These are phyloP conservation scores for Herpetomonas tarakana DNA, from an alignment of 208 protist genomes.

Conservation along the genomic window DNA sequence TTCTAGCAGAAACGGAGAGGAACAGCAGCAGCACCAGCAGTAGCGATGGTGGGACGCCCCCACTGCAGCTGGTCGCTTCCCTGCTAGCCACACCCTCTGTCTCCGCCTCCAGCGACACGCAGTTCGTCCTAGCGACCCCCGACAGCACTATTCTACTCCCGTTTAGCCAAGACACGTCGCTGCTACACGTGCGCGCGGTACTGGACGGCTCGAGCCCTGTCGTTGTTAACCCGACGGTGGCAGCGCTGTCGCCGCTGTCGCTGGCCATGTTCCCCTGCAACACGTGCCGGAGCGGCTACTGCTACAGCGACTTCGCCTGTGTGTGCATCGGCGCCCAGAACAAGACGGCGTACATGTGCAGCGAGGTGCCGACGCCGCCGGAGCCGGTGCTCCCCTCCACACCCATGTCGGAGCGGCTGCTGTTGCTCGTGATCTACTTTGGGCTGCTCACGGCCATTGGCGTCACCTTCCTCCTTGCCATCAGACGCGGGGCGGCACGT, in stretches of 20 bases:
- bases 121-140: constrained; percentile 9
- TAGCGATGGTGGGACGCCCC: background rate
- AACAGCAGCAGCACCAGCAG: background rate
- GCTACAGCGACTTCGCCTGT: constrained; percentile 19
- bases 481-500: constrained; percentile 10
- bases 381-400: constrained; percentile 3
- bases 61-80: constrained; percentile 12
- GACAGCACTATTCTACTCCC: constrained; percentile 15
- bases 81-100: constrained; percentile 14
- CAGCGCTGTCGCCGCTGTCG: constrained; percentile 59
- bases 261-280: constrained; percentile 42
- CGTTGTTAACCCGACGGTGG: constrained; percentile 16
- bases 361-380: background rate
- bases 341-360: constrained; percentile 28
- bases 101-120: constrained; percentile 8
- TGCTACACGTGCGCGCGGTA: constrained; percentile 21
- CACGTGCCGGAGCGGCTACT: constrained; percentile 41
- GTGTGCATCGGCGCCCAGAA: constrained; percentile 31
- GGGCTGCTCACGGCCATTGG: constrained; percentile 28
- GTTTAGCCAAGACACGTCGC: background rate
- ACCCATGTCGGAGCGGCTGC: constrained; percentile 17
- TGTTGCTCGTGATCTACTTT: constrained; percentile 33
- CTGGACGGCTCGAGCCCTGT: constrained; percentile 35
- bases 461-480: constrained; percentile 23
- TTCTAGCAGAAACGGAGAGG: constrained; percentile 7